A percentile compares a stretch with the other conserved stretches of the same genome.
These are phyloP conservation scores for Mucor plumbeus DNA, from an alignment of 371 early-diverging fungal genomes.

Conservation along the genomic window DNA sequence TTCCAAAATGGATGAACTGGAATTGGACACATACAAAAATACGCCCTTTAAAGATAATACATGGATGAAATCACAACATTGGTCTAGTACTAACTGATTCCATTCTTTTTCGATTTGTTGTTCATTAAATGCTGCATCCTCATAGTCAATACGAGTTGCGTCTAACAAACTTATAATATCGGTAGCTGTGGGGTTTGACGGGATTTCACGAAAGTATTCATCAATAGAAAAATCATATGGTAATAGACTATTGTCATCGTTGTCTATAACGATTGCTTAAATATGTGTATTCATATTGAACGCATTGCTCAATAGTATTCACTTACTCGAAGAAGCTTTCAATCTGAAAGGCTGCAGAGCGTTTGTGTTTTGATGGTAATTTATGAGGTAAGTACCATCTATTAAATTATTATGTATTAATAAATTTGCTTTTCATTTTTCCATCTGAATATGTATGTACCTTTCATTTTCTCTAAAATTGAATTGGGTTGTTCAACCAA, in stretches of 20 bases:
- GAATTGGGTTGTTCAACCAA: constrained; percentile 67
- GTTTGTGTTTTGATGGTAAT: constrained; percentile 30
- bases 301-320: too few species aligned
- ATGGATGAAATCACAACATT: constrained; percentile 56
- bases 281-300: too few species aligned
- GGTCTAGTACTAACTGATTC: constrained; percentile 42
- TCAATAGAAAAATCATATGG: constrained; percentile 7
- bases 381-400: constrained; percentile 33
- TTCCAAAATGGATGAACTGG: constrained; percentile 46
- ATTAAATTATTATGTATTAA: background rate
- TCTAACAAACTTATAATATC: constrained; percentile 12
- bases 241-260: background rate
- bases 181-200: background rate
- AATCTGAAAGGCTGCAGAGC: background rate
- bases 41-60: constrained; percentile 66
- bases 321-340: background rate
- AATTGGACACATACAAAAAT: constrained; percentile 60
- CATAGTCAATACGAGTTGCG: constrained; percentile 8
- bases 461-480: constrained; percentile 58
- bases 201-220: constrained; percentile 31
- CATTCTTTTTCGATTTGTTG: constrained; percentile 33
- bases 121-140: constrained; percentile 17
- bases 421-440: too few species aligned
- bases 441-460: constrained; percentile 9
- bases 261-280: background rate